Conservation (phyloP, 1,284 basidiomycete species). For the Agroathelia rolfsii region DNA sequence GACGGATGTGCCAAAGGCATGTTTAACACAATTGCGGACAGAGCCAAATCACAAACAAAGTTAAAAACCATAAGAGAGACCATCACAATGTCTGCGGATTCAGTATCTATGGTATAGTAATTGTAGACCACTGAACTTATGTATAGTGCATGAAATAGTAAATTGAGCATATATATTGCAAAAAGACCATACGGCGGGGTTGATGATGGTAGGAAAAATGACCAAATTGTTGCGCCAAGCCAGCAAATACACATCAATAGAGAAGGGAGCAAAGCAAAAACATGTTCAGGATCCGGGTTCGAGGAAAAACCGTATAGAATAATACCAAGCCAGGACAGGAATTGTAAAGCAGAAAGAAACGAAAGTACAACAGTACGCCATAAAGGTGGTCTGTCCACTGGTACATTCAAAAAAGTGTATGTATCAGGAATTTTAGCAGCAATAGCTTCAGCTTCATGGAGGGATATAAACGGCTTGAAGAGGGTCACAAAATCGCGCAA, state of each 20-base stretch:
- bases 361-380: too few species aligned
- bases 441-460: too few species aligned
- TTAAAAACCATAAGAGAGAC: conserved; percentile 25
- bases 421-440: too few species aligned
- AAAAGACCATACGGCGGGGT: conserved; percentile 39
- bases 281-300: conserved; percentile 14
- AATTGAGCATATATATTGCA: conserved; percentile 27
- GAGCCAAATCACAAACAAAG: conserved; percentile 22
- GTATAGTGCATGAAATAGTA: conserved; percentile 23
- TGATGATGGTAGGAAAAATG: conserved; percentile 26
- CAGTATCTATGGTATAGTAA: conserved; percentile 17
- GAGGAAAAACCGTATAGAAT: conserved; percentile 27
- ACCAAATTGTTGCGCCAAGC: conserved; percentile 36
- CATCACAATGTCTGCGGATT: conserved; percentile 18
- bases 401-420: too few species aligned
- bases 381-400: too few species aligned
- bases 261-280: conserved; percentile 18
- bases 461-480: too few species aligned
- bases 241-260: conserved; percentile 30
- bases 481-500: too few species aligned
- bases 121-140: conserved; percentile 31
- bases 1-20: conserved; percentile 41
- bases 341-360: too few species aligned
- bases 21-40: conserved; percentile 23
- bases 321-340: conserved; percentile 32